Evolutionary conservation across 139 green algal genomes (phyloP).

Genomic region (Asterochloris erici): DNA sequence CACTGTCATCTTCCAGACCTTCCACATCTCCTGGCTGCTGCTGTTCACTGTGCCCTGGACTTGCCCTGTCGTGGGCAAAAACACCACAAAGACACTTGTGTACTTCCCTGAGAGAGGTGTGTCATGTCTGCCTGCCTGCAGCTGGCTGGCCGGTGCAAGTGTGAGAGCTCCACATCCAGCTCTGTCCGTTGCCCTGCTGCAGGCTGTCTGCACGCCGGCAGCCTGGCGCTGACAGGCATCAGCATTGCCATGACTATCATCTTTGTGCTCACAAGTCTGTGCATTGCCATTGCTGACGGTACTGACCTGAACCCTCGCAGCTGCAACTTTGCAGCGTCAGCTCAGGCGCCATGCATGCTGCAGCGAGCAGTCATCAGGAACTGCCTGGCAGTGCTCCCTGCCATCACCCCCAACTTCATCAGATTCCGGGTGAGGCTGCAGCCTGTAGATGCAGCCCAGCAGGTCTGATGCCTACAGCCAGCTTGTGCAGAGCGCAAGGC

Average conservation of each 20-base stretch:
- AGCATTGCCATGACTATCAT: conserved; percentile 9
- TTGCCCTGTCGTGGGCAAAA: neutral
- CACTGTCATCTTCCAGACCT: conserved; percentile 5
- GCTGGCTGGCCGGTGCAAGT: too few relatives aligned
- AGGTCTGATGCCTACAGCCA: too few relatives aligned
- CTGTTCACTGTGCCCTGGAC: conserved; percentile 19
- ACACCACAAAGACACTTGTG: neutral
- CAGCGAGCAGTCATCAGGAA: conserved; percentile 6
- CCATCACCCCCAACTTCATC: conserved; percentile 7
- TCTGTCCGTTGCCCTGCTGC: neutral
- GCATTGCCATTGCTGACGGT: conserved; percentile 1
- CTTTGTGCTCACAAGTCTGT: conserved; percentile 1
- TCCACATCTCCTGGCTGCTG: conserved; percentile 5
- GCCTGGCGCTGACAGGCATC: neutral
- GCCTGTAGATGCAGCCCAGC: too few relatives aligned
- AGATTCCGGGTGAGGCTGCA: neutral
- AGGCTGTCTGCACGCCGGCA: conserved; percentile 4
- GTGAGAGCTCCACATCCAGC: too few relatives aligned
- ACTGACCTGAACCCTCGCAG: conserved; percentile 16
- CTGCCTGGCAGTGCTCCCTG: neutral
- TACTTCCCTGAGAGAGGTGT: conserved; percentile 8
- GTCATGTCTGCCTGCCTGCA: too few relatives aligned
- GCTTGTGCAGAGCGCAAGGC: too few relatives aligned
- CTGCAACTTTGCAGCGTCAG: neutral
- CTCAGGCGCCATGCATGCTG: conserved; percentile 1